Evolutionary conservation across 1,284 basidiomycete species (phyloP).

Genomic region (Papiliotrema nemorosa): DNA sequence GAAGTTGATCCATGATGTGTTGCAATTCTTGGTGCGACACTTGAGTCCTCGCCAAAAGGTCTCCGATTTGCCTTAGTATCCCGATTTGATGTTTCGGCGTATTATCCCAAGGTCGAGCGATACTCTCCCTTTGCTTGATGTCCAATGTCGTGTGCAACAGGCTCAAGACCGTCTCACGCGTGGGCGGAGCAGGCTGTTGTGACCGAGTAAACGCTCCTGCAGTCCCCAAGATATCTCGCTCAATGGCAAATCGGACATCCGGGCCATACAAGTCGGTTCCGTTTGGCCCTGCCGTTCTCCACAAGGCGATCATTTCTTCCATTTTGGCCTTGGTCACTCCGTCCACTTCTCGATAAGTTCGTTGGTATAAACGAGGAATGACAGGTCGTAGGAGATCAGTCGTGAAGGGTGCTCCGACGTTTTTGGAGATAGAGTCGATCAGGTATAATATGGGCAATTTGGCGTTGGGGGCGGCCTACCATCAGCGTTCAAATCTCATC

Average conservation of each 20-base stretch:
- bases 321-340: conserved; percentile 80
- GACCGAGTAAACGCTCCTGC: not conserved
- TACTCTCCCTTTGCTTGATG: conserved; percentile 39
- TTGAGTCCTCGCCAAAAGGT: conserved; percentile 30
- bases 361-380: conserved; percentile 73
- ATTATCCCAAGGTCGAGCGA: conserved; percentile 30
- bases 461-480: conserved; percentile 80
- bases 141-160: conserved; percentile 27
- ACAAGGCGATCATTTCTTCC: conserved; percentile 92
- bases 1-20: conserved; percentile 41
- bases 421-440: conserved; percentile 94
- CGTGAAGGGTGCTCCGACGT: conserved; percentile 85
- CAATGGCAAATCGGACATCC: conserved; percentile 33
- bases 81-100: conserved; percentile 29
- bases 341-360: conserved; percentile 80
- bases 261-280: conserved; percentile 66
- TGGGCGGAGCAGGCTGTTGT: conserved; percentile 3
- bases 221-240: conserved; percentile 40
- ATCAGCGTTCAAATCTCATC: conserved; percentile 7
- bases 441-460: conserved; percentile 94
- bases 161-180: conserved; percentile 17
- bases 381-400: conserved; percentile 66
- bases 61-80: conserved; percentile 37
- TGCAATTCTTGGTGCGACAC: conserved; percentile 37
- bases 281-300: conserved; percentile 75